Base-by-base conservation (phyloP, 2,329 filamentous ascomycete species). In the Cladorrhinum sp. region DNA sequence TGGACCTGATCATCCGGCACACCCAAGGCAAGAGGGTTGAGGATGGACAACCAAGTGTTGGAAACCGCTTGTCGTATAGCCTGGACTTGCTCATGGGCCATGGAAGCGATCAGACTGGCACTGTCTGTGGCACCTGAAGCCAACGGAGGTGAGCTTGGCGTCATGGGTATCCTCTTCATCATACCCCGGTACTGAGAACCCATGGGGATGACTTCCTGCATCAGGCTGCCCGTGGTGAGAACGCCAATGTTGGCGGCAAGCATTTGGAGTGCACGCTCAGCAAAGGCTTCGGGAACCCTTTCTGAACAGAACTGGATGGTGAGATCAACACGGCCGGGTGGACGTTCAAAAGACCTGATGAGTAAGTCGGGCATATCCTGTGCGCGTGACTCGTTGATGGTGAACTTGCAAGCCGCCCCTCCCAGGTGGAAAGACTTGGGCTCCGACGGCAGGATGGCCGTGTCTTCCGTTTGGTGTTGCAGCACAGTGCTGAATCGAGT, bases 401-500 rank as follows among this genome's bases (percentile, higher is more conserved):
- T 73, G 48, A 82, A 76, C 18, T 75, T 78, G 68, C 81, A 83
- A 0, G 73, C 72, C 1, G 78, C 76, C 16, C 74, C 70, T 2
- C 77, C 79, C 1, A 83, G 75, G 61, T 77, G 76, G 66, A 82
- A 78, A 13, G 70, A 68, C 38, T 72, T 71, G 10, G 71, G 67
- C 7, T 75, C 76, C 3, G 73, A 62, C 2, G 71, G 67, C 36
- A 59, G 63, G 49, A 73, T 74, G 5, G 74, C 72, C 3, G 76
- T 75, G 50, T 77, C 74, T 13, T 76, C 72, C 62, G 74, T 72
- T 41, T 79, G 76, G 62, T 85, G 82, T 53, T 84, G 78, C 2
- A 86, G 77, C 1, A 84, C 71, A 2, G 80, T 81, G 70, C 81
- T 81, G 69, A 85, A 82, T 1, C 76, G 78, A 2, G 79, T 80